These are phyloP conservation scores for Backusella sp. DNA, from an alignment of 192 early-diverging fungal genomes.

Conservation along the genomic window DNA sequence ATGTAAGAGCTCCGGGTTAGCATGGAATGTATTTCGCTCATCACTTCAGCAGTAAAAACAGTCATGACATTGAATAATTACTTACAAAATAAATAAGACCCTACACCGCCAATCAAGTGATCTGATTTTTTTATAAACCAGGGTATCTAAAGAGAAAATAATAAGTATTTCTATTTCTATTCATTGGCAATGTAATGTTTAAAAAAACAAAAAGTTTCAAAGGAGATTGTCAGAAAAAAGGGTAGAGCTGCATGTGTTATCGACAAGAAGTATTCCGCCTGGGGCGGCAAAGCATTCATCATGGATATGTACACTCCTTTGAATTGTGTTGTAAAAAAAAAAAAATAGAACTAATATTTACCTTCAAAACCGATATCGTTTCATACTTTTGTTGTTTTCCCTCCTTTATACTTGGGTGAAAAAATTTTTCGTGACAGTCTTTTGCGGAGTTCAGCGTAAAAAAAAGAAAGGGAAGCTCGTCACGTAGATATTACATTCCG, in stretches of 20 bases:
- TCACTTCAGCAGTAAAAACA: neutral
- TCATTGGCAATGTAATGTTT: neutral
- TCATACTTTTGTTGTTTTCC: neutral
- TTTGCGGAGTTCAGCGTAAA: neutral
- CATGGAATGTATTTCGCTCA: slow-evolving; percentile 5
- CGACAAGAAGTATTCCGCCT: slow-evolving; percentile 4
- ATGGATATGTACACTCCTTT: neutral
- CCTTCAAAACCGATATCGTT: neutral
- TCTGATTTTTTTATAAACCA: neutral
- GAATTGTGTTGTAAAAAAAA: neutral
- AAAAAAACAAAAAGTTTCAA: neutral
- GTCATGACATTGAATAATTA: neutral
- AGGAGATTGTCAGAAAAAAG: neutral
- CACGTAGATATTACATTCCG: neutral
- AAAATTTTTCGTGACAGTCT: neutral
- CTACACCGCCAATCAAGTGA: neutral
- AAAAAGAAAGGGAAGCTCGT: neutral
- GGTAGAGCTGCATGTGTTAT: slow-evolving; percentile 7
- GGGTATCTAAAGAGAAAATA: neutral
- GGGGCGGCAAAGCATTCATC: slow-evolving; percentile 9
- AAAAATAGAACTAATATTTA: slow-evolving; percentile 1
- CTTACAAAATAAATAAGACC: neutral
- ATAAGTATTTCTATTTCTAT: neutral
- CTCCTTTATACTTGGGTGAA: neutral
- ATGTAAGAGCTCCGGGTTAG: slow-evolving; percentile 3